phyloP scores from a whole-genome alignment of 768 basidiomycete genomes.

The Nevesoporus exiguus region DNA sequence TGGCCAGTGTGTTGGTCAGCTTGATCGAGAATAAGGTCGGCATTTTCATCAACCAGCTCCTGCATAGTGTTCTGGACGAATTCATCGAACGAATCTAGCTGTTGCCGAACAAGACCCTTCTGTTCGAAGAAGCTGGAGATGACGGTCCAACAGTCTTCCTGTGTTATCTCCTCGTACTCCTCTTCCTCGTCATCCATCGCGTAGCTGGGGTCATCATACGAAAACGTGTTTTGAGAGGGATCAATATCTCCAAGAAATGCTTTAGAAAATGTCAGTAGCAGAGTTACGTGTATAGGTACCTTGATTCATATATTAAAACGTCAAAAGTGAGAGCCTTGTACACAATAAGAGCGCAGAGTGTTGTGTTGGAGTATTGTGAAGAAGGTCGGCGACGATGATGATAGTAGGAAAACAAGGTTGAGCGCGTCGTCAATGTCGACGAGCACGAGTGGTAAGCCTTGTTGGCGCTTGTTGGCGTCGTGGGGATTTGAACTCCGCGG shows the following conservation, averaged over 20 bases:
- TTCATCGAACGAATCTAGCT: slow-evolving; percentile 97
- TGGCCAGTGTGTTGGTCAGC: slow-evolving; percentile 94
- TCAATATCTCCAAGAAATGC: slow-evolving; percentile 43
- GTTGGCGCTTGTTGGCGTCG: slow-evolving; percentile 24
- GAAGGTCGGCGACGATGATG: slow-evolving; percentile 2
- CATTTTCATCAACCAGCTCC: slow-evolving; percentile 94
- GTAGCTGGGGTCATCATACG: slow-evolving; percentile 60
- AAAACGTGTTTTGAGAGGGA: slow-evolving; percentile 42
- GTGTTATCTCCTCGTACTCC: slow-evolving; percentile 77
- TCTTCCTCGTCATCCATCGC: slow-evolving; percentile 53
- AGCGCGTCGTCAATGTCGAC: slow-evolving; percentile 18
- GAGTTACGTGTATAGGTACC: slow-evolving; percentile 24
- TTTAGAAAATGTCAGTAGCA: slow-evolving; percentile 33
- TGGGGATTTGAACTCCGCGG: slow-evolving; percentile 14
- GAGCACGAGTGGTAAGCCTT: slow-evolving; percentile 26
- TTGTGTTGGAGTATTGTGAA: not conserved
- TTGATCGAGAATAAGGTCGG: slow-evolving; percentile 95
- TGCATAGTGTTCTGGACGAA: slow-evolving; percentile 99
- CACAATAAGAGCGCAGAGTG: not conserved
- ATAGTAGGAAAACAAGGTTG: slow-evolving; percentile 13
- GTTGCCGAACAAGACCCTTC: slow-evolving; percentile 96
- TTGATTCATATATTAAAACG: slow-evolving; percentile 27
- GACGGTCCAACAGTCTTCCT: slow-evolving; percentile 93
- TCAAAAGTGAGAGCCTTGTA: not conserved
- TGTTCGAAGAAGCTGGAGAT: slow-evolving; percentile 96